Base-by-base conservation (phyloP, 2,329 filamentous ascomycete genomes). In the Cladosporium sp. region DNA sequence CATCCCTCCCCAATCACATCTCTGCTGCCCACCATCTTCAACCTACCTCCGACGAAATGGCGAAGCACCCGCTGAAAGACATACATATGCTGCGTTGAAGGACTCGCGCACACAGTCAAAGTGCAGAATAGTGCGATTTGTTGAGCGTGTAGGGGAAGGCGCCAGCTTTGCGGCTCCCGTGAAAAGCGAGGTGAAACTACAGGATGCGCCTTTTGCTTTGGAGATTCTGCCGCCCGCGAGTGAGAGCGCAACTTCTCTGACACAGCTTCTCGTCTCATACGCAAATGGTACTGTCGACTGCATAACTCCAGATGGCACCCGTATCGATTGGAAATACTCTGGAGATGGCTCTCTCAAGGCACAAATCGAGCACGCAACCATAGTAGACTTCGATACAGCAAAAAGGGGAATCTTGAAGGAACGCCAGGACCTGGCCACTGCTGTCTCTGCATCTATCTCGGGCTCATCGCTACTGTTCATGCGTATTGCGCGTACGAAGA, bases 1-100 rank as follows among this genome's bases (percentile, higher is more conserved):
- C 52, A 74, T 86, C 15, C 82, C 84, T 35, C 83, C 84, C 25
- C 79, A 84, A 65, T 79, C 81, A 22, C 77, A 75, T 15, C 82
- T 86, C 67, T 76, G 78, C 55, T 80, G 81, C 53, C 74, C 80
- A 34, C 83, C 84, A 53, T 83, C 77, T 66, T 86, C 83, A 22
- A 74, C 85, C 44, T 80, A 82, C 67, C 74, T 76, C 61, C 82
- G 80, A 67, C 68, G 75, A 44, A 66, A 71, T 28, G 75, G 74
- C 32, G 75, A 73, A 35, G 70, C 71, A 10, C 64, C 69, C 3
- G 73, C 78, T 1, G 78, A 77, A 57, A 77, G 84, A 64, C 79
- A 79, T 54, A 86, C 83, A 19, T 86, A 84, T 66, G 78, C 78
- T 52, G 78, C 79, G 4, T 70, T 80, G 3, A 74, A 72, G 42